These are phyloP conservation scores for Taphrina deformans DNA, from an alignment of 1,139 yeast species.

Conservation along the genomic window DNA sequence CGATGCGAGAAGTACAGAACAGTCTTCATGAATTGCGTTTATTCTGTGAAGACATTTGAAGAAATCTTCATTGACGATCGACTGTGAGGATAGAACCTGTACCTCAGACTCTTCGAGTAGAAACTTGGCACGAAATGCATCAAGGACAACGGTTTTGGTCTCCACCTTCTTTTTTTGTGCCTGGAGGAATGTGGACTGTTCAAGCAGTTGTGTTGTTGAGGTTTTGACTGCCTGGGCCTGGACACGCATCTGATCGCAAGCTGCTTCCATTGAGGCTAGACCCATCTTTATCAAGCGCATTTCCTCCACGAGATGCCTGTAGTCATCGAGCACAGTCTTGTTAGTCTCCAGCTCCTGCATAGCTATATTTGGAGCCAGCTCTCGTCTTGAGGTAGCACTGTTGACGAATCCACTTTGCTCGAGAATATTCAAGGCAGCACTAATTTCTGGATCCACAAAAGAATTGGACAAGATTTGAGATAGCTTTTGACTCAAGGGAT, in stretches of 20 bases:
- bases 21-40: constrained; percentile 63
- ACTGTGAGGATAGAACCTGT: constrained; percentile 46
- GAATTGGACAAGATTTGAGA: constrained; percentile 45
- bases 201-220: constrained; percentile 45
- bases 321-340: constrained; percentile 59
- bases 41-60: constrained; percentile 63
- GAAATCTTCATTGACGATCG: constrained; percentile 56
- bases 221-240: constrained; percentile 41
- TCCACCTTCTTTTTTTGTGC: constrained; percentile 41
- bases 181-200: constrained; percentile 48
- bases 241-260: constrained; percentile 5
- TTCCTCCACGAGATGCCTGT: constrained; percentile 46
- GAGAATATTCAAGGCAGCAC: constrained; percentile 45
- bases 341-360: constrained; percentile 68
- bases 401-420: constrained; percentile 43
- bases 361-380: constrained; percentile 68
- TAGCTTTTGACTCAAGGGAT: constrained; percentile 27
- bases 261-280: not conserved
- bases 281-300: constrained; percentile 7
- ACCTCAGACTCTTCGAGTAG: constrained; percentile 69
- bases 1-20: constrained; percentile 65
- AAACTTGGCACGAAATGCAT: constrained; percentile 50
- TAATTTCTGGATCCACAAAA: constrained; percentile 45
- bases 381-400: constrained; percentile 51
- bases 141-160: constrained; percentile 2